Evolutionary conservation across 306 rosid genomes (phyloP), one percentile per base, ranked within the genome.

Genomic region (Geum urbanum): DNA sequence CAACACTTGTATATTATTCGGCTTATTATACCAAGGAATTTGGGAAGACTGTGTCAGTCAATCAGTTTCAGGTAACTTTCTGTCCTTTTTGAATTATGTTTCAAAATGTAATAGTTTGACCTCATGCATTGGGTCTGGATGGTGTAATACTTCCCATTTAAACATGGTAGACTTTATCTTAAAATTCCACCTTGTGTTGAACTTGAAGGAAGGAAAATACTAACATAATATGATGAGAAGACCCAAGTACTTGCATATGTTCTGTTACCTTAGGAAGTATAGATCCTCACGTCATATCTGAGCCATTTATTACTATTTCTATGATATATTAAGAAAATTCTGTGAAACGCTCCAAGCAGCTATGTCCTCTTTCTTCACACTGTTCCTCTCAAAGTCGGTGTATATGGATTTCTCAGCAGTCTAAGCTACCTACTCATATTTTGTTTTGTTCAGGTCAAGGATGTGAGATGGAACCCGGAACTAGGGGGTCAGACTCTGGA

Each of bases 401-500:
- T 35, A 40, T 20, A 40, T 20, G 2, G 18, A 50, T 35, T 9
- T 67, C 19, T 22, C 52, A 6, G 27, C 11, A 54, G 10, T 45
- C n/a, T 27, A 52, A 48, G 20, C 43, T 60, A 74, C 7, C 56
- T 47, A 18, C 75, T 63, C 37, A 32, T 66, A 59, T 63, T 49
- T 71, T 10, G 49, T 77, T 37, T 32, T 60, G 60, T 83, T 85
- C 80, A 92, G 98, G 97, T 94, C 70, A 87, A 88, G 91, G 99
- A 94, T 75, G 95, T 94, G n/a, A 85, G 90, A 68, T 94, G 99
- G 99, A 79, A 83, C 78, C 84, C 99, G 9, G 92, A 88, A 74
- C 84, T 94, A 64, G 99, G 99, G 62, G 99, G 99, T 63, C 97
- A 89, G 84, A 70, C 81, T 63, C 79, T 91, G 96, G 99, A 94